Evolutionary conservation across 2,329 filamentous ascomycete species (phyloP), one percentile per base, ranked within the genome.

Genomic region (Plenodomus lindquistii): DNA sequence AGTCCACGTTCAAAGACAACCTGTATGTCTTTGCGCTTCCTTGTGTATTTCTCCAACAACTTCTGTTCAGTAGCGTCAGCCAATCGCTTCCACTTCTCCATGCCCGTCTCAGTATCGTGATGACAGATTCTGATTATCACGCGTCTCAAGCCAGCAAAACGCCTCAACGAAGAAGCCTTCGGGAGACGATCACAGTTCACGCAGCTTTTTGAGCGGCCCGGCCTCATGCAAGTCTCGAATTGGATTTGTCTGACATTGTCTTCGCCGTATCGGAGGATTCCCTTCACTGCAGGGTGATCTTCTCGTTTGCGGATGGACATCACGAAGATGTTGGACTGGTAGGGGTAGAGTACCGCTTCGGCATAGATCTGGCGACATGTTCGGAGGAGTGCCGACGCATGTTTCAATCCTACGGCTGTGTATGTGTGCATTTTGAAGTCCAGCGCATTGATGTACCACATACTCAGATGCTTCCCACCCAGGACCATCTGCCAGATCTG

Each of bases 401-500:
- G 20, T 2, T 18, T 16, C 2, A 31, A 2, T 2, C 5, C 1
- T 2, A 1, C n/a, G 38, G 9, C 2, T 3, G 3, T 31, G 6
- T 8, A 31, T 15, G 9, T 31, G 27, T 31, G 27, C 4, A 4
- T 8, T 31, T n/a, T n/a, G n/a, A n/a, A 7, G 27, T 11, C 4
- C 6, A 4, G 6, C 11, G 4, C 11, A 31, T 31, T 31, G 6
- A n/a, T 40, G 24, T 5, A 1, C 7, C 10, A 6, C 1, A 31
- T 11, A 6, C n/a, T 1, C 4, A 50, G 52, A 2, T 37, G 13
- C n/a, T 36, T 53, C 3, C 49, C 44, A 0, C 56, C 58, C 13
- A 64, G 44, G 1, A 35, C 53, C 11, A 50, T 31, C 17, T 48
- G 27, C 57, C 57, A 64, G 27, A 62, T 54, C 1, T 8, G 1